phyloP scores from a whole-genome alignment of 1,284 basidiomycete genomes.

The Ceratobasidium sp. region DNA sequence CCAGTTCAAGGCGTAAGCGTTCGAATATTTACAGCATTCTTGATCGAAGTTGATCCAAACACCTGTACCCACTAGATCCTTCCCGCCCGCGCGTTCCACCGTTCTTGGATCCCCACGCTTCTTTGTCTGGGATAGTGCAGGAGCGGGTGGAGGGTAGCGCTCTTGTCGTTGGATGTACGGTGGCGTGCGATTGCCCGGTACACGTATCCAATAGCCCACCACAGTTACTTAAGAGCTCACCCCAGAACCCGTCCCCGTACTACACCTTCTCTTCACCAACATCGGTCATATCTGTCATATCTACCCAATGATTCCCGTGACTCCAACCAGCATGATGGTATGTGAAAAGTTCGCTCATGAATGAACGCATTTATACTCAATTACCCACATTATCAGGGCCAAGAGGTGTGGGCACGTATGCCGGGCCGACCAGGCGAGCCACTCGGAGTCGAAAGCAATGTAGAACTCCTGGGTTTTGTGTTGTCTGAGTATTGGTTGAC shows the following conservation, averaged over 20 bases:
- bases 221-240: background rate
- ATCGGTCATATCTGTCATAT: background rate
- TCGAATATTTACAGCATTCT: background rate
- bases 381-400: background rate
- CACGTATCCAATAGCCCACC: background rate
- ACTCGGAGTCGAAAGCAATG: slow-evolving; percentile 22
- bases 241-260: background rate
- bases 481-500: slow-evolving; percentile 18
- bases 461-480: slow-evolving; percentile 24
- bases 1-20: background rate
- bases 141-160: background rate
- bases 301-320: slow-evolving; percentile 25
- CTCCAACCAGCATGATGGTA: background rate
- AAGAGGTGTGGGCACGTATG: slow-evolving; percentile 35
- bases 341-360: background rate
- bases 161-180: slow-evolving; percentile 15
- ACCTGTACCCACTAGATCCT: background rate
- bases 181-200: slow-evolving; percentile 14
- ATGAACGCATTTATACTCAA: background rate
- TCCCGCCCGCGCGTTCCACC: background rate
- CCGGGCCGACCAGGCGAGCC: slow-evolving; percentile 18
- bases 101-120: background rate
- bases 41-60: background rate
- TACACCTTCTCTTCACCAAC: background rate
- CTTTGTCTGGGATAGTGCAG: slow-evolving; percentile 5